These are phyloP conservation scores for Cladosporium sp. DNA, from an alignment of 2,329 filamentous ascomycete genomes.

Conservation along the genomic window DNA sequence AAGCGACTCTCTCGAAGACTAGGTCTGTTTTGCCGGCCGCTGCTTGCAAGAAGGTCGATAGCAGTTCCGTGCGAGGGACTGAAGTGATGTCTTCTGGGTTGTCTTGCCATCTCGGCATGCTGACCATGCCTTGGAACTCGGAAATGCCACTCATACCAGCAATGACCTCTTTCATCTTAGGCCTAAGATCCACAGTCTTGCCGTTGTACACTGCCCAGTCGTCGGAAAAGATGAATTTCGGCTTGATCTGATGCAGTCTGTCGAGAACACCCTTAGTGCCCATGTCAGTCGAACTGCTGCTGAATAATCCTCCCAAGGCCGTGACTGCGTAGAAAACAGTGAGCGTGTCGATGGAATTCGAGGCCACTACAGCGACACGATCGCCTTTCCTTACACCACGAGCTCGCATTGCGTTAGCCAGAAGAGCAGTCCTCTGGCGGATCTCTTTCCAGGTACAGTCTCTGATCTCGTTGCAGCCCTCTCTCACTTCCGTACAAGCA, in stretches of 20 bases:
- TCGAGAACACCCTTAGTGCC: slow-evolving; percentile 76
- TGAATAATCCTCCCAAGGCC: slow-evolving; percentile 74
- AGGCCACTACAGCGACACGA: slow-evolving; percentile 71
- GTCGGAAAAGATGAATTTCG: slow-evolving; percentile 81
- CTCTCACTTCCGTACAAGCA: slow-evolving; percentile 71
- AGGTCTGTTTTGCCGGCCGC: slow-evolving; percentile 43
- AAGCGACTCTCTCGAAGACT: slow-evolving; percentile 62
- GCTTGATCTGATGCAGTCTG: slow-evolving; percentile 70
- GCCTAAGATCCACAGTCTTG: slow-evolving; percentile 68
- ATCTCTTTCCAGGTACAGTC: slow-evolving; percentile 69
- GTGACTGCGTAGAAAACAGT: slow-evolving; percentile 68
- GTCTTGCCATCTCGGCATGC: slow-evolving; percentile 64
- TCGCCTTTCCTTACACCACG: slow-evolving; percentile 70
- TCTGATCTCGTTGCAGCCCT: slow-evolving; percentile 57
- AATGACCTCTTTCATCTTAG: slow-evolving; percentile 69
- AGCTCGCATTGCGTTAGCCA: slow-evolving; percentile 67
- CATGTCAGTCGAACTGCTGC: slow-evolving; percentile 78
- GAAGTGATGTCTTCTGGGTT: slow-evolving; percentile 57
- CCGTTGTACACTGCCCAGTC: slow-evolving; percentile 79
- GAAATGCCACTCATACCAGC: slow-evolving; percentile 60
- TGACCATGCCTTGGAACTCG: slow-evolving; percentile 64
- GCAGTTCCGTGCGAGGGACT: slow-evolving; percentile 51
- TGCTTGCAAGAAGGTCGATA: slow-evolving; percentile 44
- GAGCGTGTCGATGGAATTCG: slow-evolving; percentile 73
- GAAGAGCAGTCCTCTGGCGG: slow-evolving; percentile 56